Evolutionary conservation across 495 filamentous ascomycete genomes (phyloP), one percentile per base, ranked within the genome.

Genomic region (Hyaloscypha hepaticicola): DNA sequence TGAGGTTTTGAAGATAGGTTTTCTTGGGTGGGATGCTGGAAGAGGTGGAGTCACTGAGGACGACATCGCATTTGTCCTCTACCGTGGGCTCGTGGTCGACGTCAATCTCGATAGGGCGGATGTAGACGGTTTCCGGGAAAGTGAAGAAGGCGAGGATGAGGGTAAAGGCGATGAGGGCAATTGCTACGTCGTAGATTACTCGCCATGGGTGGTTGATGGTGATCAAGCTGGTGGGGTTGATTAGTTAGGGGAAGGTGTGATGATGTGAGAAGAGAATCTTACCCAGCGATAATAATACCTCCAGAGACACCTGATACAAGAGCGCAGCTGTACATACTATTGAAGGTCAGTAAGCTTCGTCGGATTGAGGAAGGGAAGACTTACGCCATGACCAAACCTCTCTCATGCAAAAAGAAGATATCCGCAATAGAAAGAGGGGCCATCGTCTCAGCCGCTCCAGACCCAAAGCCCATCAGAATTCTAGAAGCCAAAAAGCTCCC

Each of bases 361-460:
- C 31, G 24, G 22, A 27, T 34, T 9, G n/a, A 38, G 52, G 28
- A 22, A 45, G 6, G 16, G 6, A 24, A 51, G 22, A 67, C 68
- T 67, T 50, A 69, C 29, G 76, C 70, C 77, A 78, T 80, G 34
- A 84, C 72, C 0, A 73, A 73, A 28, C 82, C 84, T 26, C 84
- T 76, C 68, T 87, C 82, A 55, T 87, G 84, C 16, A 87, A 71
- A 72, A 85, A 87, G 71, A 84, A 87, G 0, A 56, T 29, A 58
- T 87, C 83, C 21, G 81, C 77, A 56, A 85, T 84, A 0, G 80
- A 81, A n/a, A 83, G 72, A 4, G 80, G 81, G 0, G 75, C 79
- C 22, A 85, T 77, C 29, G 77, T 79, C 69, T 86, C 83, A 9
- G 78, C 82, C 48, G 80, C 78, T n/a, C 83, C 83, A 4, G 80